Evolutionary conservation across 2,329 filamentous ascomycete genomes (phyloP), one percentile per base, ranked within the genome.

Genomic region (Aspergillus cejpii): DNA sequence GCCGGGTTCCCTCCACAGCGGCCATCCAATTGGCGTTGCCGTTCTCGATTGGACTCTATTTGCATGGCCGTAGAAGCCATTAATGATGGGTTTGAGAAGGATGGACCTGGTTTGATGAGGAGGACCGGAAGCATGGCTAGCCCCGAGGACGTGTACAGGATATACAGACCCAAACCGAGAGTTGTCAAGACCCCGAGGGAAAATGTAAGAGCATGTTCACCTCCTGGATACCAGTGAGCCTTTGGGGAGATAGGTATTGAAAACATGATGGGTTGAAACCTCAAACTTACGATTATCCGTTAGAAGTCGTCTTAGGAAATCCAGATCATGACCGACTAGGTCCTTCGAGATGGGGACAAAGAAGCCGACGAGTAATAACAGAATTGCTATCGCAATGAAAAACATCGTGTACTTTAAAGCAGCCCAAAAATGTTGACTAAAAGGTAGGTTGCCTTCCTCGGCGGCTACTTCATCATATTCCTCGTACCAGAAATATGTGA

Each of bases 401-500:
- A 81, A 84, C 39, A 90, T 70, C 0, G 92, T 96, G 70, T 96
- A 97, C 69, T 94, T 95, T 63, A 87, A 73, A 3, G 92, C 88
- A n/a, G 83, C 83, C 78, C 83, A 84, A 48, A 97, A 77, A 43
- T 88, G 79, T 59, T 81, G 78, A 5, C 75, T 76, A 47, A 84
- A 67, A 2, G 85, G 84, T 63, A 90, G 83, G 23, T 79, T 81
- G 24, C 87, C 86, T 49, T 87, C 80, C 58, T 94, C 87, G 26
- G 84, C 78, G 49, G 89, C 89, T 15, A 91, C 83, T 69, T 96
- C 89, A 59, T 96, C 91, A 54, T 94, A 94, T 67, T 97, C 92
- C 66, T 98, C 92, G 61, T 94, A 92, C 81, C 85, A 96, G 66
- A 98, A 98, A 72, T 98, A 98, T 38, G 90, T 85, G 63, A 98